These are phyloP conservation scores for Xanthoconium purpureum DNA, from an alignment of 768 basidiomycete species.

Conservation along the genomic window DNA sequence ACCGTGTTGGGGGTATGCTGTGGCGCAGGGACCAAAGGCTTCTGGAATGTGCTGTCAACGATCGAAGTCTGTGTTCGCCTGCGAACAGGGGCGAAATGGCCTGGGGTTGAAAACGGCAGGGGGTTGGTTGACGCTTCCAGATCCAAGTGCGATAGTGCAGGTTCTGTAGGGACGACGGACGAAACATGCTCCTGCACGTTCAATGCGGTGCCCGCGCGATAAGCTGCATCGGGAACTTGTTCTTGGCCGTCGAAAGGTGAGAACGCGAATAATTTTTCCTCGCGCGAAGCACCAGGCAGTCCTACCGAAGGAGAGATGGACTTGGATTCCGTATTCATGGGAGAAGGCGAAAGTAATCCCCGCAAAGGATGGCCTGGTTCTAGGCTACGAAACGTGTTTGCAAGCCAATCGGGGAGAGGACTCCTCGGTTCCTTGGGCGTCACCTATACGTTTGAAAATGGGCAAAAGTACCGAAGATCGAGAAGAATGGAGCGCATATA, in stretches of 20 bases:
- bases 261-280: slow-evolving; percentile 29
- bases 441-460: slow-evolving; percentile 12
- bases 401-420: slow-evolving; percentile 56
- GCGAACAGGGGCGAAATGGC: slow-evolving; percentile 15
- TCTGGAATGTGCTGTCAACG: not conserved
- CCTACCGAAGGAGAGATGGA: not conserved
- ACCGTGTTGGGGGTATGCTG: slow-evolving; percentile 10
- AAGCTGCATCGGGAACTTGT: not conserved
- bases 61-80: not conserved
- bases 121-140: not conserved
- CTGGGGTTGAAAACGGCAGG: slow-evolving; percentile 27
- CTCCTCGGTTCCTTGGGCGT: slow-evolving; percentile 22
- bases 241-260: slow-evolving; percentile 23
- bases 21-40: not conserved
- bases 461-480: slow-evolving; percentile 12
- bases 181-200: not conserved
- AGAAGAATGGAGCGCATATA: slow-evolving; percentile 27
- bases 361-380: slow-evolving; percentile 35
- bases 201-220: not conserved
- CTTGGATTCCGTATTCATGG: slow-evolving; percentile 2
- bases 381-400: slow-evolving; percentile 48
- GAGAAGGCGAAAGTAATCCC: slow-evolving; percentile 27
- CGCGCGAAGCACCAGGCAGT: slow-evolving; percentile 2
- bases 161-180: not conserved
- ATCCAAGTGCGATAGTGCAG: not conserved